These are phyloP conservation scores for Bruguiera gymnorhiza DNA, from an alignment of 345 rosid genomes.

Conservation along the genomic window DNA sequence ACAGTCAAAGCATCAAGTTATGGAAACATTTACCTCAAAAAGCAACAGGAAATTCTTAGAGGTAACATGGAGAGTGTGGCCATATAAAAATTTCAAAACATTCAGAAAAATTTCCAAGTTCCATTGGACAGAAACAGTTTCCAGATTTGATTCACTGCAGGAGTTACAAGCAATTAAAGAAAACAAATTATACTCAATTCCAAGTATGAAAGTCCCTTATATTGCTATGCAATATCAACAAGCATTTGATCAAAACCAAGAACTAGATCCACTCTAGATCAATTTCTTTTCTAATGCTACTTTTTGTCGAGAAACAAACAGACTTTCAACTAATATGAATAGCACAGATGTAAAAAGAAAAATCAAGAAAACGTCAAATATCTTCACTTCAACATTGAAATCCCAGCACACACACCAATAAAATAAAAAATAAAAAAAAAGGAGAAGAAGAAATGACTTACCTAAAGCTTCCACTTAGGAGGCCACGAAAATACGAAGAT, in stretches of 20 bases:
- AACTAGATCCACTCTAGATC: too few relatives aligned
- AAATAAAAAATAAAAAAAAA: background rate
- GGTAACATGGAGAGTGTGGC: conserved; percentile 39
- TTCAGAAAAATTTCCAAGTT: conserved; percentile 42
- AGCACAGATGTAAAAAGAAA: background rate
- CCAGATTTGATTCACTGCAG: conserved; percentile 54
- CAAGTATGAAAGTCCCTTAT: background rate
- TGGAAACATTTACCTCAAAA: conserved; percentile 43
- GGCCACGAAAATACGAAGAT: conserved; percentile 61
- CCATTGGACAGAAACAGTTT: conserved; percentile 51
- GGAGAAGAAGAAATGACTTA: conserved; percentile 6
- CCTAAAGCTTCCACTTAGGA: conserved; percentile 71
- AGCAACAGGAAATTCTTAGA: conserved; percentile 51
- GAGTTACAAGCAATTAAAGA: conserved; percentile 11
- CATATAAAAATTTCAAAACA: conserved; percentile 48
- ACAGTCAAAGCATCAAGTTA: background rate
- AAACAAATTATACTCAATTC: background rate
- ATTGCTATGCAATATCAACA: background rate
- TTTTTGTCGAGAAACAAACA: too few relatives aligned
- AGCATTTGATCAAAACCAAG: too few relatives aligned
- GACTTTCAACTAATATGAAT: too few relatives aligned
- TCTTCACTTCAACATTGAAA: background rate
- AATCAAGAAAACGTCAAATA: background rate
- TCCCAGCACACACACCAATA: background rate
- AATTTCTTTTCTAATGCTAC: too few relatives aligned